phyloP scores from a whole-genome alignment of 2,329 filamentous ascomycete species.

The Setomelanomma holmii region DNA sequence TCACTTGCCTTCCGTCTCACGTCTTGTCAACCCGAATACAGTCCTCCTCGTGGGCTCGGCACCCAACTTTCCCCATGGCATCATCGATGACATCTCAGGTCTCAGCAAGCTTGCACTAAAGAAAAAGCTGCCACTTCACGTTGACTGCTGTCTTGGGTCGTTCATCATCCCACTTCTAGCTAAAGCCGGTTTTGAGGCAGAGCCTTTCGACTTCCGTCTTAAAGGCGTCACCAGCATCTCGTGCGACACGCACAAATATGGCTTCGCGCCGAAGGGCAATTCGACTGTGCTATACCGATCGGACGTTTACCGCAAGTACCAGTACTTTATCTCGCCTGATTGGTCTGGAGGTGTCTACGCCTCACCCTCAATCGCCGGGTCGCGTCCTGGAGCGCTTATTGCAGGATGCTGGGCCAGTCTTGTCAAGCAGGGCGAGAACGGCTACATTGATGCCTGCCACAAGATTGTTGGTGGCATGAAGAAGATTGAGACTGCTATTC shows the following conservation, averaged over 20 bases:
- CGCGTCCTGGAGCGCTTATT: constrained; percentile 89
- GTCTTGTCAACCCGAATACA: constrained; percentile 93
- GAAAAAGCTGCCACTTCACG: constrained; percentile 85
- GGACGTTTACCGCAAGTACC: constrained; percentile 78
- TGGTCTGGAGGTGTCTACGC: constrained; percentile 98
- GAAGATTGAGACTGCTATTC: constrained; percentile 77
- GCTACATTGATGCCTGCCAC: constrained; percentile 86
- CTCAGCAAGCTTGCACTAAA: constrained; percentile 83
- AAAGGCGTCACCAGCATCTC: constrained; percentile 95
- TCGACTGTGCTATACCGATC: constrained; percentile 90
- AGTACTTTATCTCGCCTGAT: constrained; percentile 95
- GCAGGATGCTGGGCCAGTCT: constrained; percentile 94
- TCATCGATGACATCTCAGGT: constrained; percentile 90
- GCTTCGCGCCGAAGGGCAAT: constrained; percentile 97
- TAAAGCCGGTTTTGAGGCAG: constrained; percentile 88
- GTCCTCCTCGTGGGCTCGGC: constrained; percentile 91
- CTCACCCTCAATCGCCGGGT: constrained; percentile 89
- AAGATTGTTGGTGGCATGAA: constrained; percentile 88
- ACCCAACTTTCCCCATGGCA: constrained; percentile 97
- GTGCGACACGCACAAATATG: constrained; percentile 98
- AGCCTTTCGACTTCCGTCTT: constrained; percentile 90
- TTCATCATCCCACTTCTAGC: constrained; percentile 93
- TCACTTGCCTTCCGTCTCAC: constrained; percentile 75
- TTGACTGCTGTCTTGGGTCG: constrained; percentile 96
- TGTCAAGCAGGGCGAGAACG: constrained; percentile 84